Percentiles rank a stretch among this genome's conserved stretches.
Conservation (phyloP, 2,329 filamentous ascomycete genomes). For the Colletotrichum tamarilloi region DNA sequence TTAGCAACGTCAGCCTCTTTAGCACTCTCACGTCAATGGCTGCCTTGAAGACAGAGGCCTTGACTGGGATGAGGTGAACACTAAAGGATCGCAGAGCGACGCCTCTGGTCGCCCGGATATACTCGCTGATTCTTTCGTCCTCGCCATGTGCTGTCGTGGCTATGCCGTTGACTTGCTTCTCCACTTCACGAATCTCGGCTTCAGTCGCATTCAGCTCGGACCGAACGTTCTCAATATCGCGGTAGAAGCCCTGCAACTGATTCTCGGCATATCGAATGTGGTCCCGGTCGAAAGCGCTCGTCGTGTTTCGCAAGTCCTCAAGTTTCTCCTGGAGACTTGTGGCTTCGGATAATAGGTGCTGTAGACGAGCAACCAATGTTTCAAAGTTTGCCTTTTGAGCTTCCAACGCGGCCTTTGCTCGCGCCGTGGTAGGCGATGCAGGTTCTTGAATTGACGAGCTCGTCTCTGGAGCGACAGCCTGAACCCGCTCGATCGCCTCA, state of each 20-base stretch:
- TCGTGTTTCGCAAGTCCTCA: conserved; percentile 38
- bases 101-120: conserved; percentile 68
- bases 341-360: conserved; percentile 44
- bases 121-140: conserved; percentile 56
- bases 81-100: conserved; percentile 65
- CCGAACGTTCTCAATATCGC: conserved; percentile 47
- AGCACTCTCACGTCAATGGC: conserved; percentile 68
- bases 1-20: conserved; percentile 69
- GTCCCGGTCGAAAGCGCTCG: conserved; percentile 31
- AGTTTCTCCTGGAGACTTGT: conserved; percentile 45
- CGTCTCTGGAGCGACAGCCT: background rate
- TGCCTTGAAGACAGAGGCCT: conserved; percentile 65
- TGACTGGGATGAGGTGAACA: conserved; percentile 70
- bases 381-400: conserved; percentile 48
- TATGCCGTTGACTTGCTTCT: conserved; percentile 38
- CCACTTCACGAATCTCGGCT: conserved; percentile 49
- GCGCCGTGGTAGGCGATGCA: background rate
- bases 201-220: conserved; percentile 49
- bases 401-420: conserved; percentile 38
- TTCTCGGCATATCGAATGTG: conserved; percentile 41
- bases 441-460: conserved; percentile 26
- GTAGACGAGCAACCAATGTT: conserved; percentile 46
- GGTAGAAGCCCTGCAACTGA: conserved; percentile 43
- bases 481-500: conserved; percentile 41
- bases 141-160: conserved; percentile 34